A percentile compares a stretch with the other conserved stretches of the same genome.
Conservation (phyloP, 2,329 filamentous ascomycete genomes). For the Chaetomium olivaceum region DNA sequence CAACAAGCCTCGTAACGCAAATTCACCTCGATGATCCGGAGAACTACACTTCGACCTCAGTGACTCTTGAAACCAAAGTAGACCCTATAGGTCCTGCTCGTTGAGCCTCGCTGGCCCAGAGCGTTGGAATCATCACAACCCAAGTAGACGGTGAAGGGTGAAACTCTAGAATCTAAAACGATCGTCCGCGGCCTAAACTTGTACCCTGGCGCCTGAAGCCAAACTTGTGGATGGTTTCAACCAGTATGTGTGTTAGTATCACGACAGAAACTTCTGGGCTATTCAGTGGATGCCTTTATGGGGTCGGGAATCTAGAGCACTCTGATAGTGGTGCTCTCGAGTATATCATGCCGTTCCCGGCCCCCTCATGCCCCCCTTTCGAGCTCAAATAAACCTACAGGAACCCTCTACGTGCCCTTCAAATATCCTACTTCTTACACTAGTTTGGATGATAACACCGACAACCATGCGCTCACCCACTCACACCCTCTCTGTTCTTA, state of each 20-base stretch:
- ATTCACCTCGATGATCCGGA: background rate
- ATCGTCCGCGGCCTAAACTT: background rate
- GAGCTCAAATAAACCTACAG: background rate
- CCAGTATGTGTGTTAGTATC: background rate
- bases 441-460: background rate
- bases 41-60: background rate
- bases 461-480: constrained; percentile 6
- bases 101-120: background rate
- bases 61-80: background rate
- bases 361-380: background rate
- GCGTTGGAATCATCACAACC: background rate
- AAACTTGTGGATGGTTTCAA: constrained; percentile 12
- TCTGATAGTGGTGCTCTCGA: background rate
- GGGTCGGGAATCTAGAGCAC: background rate
- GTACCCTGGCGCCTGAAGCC: background rate
- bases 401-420: background rate
- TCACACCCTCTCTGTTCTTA: background rate
- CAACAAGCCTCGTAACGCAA: background rate
- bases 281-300: background rate
- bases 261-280: background rate
- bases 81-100: background rate
- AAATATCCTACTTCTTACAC: background rate
- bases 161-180: background rate
- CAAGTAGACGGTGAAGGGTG: background rate
- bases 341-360: constrained; percentile 1